phyloP scores from a whole-genome alignment of 2,329 filamentous ascomycete genomes.

The Calonectria pseudoturangicola region DNA sequence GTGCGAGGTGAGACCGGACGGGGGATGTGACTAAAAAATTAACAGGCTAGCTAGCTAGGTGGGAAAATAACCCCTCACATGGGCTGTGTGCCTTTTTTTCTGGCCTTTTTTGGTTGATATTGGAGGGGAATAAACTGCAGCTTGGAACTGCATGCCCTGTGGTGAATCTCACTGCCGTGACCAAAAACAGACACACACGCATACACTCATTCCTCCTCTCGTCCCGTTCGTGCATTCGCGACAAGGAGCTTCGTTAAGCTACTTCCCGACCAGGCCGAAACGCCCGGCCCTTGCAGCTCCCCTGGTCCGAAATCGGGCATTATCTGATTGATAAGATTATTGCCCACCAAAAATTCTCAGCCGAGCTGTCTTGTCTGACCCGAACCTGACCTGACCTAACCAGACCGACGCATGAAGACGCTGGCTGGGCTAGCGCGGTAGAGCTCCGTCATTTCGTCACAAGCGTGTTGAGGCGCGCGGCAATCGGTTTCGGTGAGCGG shows the following conservation, averaged over 20 bases:
- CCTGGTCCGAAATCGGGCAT: slow-evolving; percentile 41
- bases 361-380: neutral
- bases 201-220: too few species aligned
- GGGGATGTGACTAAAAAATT: slow-evolving; percentile 16
- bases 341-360: slow-evolving; percentile 4
- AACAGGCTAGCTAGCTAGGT: neutral
- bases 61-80: slow-evolving; percentile 24
- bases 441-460: slow-evolving; percentile 17
- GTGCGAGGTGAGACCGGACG: neutral
- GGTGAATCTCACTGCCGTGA: too few species aligned
- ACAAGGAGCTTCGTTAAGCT: slow-evolving; percentile 11
- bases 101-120: neutral
- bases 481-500: neutral
- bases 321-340: slow-evolving; percentile 53
- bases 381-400: slow-evolving; percentile 5
- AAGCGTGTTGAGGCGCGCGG: slow-evolving; percentile 20
- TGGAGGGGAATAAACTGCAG: neutral
- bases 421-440: slow-evolving; percentile 24
- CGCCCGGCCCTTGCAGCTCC: slow-evolving; percentile 17
- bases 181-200: too few species aligned
- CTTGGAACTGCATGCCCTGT: too few species aligned
- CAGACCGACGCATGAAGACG: neutral
- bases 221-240: neutral
- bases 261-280: neutral
- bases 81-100: slow-evolving; percentile 1